phyloP scores from a whole-genome alignment of 257 asterid genomes.

The Eustoma russellianum region DNA sequence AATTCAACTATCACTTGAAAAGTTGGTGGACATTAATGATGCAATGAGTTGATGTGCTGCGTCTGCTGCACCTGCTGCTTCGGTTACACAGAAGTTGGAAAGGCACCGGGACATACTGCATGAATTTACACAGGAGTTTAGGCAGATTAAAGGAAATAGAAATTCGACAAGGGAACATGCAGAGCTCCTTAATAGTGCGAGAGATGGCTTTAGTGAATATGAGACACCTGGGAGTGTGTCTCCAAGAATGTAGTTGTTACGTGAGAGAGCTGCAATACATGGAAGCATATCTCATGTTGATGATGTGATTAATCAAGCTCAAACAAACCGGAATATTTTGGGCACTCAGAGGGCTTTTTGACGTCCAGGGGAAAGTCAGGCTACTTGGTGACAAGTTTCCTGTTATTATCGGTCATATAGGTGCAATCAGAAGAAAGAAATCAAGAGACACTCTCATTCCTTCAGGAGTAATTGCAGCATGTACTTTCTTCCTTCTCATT shows the following conservation, averaged over 20 bases:
- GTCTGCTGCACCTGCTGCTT: conserved; percentile 76
- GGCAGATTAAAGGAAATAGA: conserved; percentile 87
- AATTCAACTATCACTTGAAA: conserved; percentile 87
- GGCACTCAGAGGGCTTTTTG: conserved; percentile 81
- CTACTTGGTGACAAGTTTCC: conserved; percentile 84
- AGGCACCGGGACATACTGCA: conserved; percentile 94
- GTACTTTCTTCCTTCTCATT: conserved; percentile 85
- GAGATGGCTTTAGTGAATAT: conserved; percentile 90
- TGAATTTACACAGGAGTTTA: conserved; percentile 92
- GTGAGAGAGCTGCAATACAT: conserved; percentile 90
- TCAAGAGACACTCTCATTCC: conserved; percentile 93
- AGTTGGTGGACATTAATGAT: conserved; percentile 82
- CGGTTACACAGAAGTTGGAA: conserved; percentile 88
- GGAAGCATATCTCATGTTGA: conserved; percentile 95
- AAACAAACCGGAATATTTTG: conserved; percentile 71
- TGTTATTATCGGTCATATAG: conserved; percentile 74
- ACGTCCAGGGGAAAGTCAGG: conserved; percentile 90
- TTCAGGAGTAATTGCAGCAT: conserved; percentile 92
- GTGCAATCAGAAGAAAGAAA: conserved; percentile 74
- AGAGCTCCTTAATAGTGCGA: conserved; percentile 89
- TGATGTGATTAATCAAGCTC: conserved; percentile 96
- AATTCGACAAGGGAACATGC: conserved; percentile 91
- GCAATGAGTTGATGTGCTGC: conserved; percentile 98
- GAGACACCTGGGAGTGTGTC: conserved; percentile 93
- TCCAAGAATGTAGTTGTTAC: too few species aligned